Conservation (phyloP, 306 rosid species). For the Begonia loranthoides region DNA sequence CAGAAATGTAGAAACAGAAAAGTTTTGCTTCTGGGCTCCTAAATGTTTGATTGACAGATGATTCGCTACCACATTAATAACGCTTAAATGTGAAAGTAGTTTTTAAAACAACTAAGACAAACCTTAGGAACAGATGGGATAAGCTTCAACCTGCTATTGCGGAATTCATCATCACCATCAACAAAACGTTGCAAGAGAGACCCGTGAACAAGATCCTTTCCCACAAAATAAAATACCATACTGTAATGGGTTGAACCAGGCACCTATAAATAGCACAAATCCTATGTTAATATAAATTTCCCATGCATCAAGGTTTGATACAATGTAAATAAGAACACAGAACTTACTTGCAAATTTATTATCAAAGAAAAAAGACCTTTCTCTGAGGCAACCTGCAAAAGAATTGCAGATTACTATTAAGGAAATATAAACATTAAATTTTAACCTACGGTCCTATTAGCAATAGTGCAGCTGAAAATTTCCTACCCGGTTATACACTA, state of each 20-base stretch:
- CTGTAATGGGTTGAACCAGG: conserved; percentile 93
- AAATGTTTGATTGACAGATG: too few species aligned
- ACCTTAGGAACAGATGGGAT: conserved; percentile 97
- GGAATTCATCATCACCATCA: conserved; percentile 96
- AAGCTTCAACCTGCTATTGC: conserved; percentile 91
- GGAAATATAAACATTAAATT: too few species aligned
- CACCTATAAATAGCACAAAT: conserved; percentile 36
- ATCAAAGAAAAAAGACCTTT: conserved; percentile 82
- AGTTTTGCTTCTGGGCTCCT: too few species aligned
- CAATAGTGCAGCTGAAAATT: too few species aligned
- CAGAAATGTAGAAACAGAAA: too few species aligned
- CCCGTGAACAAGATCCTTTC: conserved; percentile 66
- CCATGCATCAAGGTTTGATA: conserved; percentile 1
- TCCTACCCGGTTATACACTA: too few species aligned
- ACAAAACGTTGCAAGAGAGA: conserved; percentile 94
- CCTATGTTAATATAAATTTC: conserved; percentile 17
- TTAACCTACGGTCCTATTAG: too few species aligned
- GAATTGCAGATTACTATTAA: not conserved
- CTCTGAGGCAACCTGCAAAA: conserved; percentile 72
- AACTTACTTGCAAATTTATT: conserved; percentile 82
- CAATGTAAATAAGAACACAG: conserved; percentile 13
- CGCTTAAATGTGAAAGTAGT: too few species aligned
- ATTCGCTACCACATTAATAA: too few species aligned
- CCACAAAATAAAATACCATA: conserved; percentile 95
- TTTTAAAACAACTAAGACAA: conserved; percentile 1